Conservation (phyloP, 139 green algal genomes). For the Astrephomene gubernaculifera region DNA sequence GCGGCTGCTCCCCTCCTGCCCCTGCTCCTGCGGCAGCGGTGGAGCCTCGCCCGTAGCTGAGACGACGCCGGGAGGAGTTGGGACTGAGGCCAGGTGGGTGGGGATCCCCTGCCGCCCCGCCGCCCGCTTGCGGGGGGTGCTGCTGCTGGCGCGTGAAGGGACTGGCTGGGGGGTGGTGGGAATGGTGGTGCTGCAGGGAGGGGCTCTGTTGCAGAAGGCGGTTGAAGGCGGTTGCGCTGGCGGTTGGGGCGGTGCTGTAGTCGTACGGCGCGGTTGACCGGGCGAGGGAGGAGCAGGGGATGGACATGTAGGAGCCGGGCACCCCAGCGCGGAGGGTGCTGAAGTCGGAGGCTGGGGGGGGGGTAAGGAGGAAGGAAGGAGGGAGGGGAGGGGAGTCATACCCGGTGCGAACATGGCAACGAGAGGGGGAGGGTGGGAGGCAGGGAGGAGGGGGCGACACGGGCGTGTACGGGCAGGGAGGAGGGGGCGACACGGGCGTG, state of each 20-base stretch:
- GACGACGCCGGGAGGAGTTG: too few species aligned
- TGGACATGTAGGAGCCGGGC: neutral
- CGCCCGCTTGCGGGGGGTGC: neutral
- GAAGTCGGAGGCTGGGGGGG: neutral
- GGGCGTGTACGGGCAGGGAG: neutral
- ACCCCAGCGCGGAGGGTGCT: conserved; percentile 2
- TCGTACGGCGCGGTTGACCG: neutral
- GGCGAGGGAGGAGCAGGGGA: neutral
- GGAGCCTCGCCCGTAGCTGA: too few species aligned
- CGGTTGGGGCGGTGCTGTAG: neutral
- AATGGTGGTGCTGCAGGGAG: too few species aligned
- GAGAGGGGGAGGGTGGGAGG: neutral
- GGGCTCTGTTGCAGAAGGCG: neutral
- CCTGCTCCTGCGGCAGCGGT: too few species aligned
- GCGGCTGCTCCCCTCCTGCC: too few species aligned
- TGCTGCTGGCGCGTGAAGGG: neutral
- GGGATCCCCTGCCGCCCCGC: too few species aligned
- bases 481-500: neutral
- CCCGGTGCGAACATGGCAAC: too few species aligned
- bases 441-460: neutral
- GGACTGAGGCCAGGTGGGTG: too few species aligned
- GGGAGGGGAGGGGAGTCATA: too few species aligned
- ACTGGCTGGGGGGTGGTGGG: too few species aligned
- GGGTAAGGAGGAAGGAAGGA: neutral
- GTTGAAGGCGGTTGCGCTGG: neutral